These are phyloP conservation scores for Termitomyces sp. DNA, from an alignment of 1,284 basidiomycete genomes.

Conservation along the genomic window DNA sequence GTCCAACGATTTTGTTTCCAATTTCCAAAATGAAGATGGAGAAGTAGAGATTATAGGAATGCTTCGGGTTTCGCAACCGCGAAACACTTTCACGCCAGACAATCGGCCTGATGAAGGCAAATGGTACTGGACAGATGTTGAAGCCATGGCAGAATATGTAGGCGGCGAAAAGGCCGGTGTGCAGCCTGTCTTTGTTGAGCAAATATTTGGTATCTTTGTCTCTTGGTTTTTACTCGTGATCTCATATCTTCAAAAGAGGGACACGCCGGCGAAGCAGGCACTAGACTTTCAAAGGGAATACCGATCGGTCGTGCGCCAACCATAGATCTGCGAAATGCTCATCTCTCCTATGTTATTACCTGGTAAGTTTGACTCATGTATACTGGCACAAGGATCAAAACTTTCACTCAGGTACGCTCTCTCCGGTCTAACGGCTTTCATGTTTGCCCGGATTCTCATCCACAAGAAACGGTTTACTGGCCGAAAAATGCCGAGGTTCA, in stretches of 20 bases:
- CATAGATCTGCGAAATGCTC: constrained; percentile 91
- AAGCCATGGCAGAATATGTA: constrained; percentile 77
- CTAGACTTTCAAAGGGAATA: constrained; percentile 65
- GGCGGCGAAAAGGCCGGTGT: constrained; percentile 67
- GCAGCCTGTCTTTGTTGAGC: constrained; percentile 83
- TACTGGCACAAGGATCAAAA: constrained; percentile 2
- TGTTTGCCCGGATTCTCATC: constrained; percentile 55
- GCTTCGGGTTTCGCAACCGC: constrained; percentile 64
- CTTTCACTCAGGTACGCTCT: constrained; percentile 57
- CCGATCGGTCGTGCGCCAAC: constrained; percentile 84
- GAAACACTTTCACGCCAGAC: constrained; percentile 83
- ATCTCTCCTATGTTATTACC: constrained; percentile 93
- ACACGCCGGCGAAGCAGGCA: constrained; percentile 64
- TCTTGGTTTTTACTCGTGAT: background rate
- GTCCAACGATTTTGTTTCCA: constrained; percentile 48
- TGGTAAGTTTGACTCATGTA: constrained; percentile 53
- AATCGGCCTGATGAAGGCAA: constrained; percentile 77
- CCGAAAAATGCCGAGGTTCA: constrained; percentile 33
- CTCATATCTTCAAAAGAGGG: constrained; percentile 61
- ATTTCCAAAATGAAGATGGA: constrained; percentile 36
- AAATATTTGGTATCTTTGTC: constrained; percentile 64
- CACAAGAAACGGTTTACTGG: constrained; percentile 40
- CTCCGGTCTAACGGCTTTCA: constrained; percentile 61
- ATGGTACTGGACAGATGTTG: constrained; percentile 92
- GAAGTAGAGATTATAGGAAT: constrained; percentile 71